Percentiles rank a stretch among this genome's conserved stretches.
phyloP scores from a whole-genome alignment of 768 basidiomycete species.

The Solioccasus polychromus region DNA sequence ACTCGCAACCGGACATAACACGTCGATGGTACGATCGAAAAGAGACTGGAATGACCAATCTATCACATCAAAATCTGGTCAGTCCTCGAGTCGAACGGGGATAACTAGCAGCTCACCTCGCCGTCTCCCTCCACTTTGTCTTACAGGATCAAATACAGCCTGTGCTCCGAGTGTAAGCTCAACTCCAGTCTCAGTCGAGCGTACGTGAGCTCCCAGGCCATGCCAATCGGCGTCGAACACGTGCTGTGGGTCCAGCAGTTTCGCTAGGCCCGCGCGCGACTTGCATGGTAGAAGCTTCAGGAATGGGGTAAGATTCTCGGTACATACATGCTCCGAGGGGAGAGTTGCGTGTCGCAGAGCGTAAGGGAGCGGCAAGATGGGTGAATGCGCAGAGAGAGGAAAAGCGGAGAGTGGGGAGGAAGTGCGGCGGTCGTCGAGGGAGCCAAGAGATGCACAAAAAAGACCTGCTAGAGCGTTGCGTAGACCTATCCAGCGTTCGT shows the following conservation, averaged over 20 bases:
- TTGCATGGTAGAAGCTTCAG: constrained; percentile 94
- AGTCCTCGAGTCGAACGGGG: neutral
- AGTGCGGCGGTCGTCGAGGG: constrained; percentile 71
- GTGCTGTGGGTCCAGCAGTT: constrained; percentile 77
- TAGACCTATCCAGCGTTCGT: constrained; percentile 78
- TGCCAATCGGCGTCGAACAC: constrained; percentile 93
- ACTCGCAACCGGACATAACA: constrained; percentile 66
- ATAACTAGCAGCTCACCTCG: constrained; percentile 46
- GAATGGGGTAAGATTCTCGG: constrained; percentile 96
- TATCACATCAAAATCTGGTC: constrained; percentile 25
- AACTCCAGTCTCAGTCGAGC: constrained; percentile 57
- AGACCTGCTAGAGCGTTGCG: constrained; percentile 89
- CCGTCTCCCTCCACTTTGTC: constrained; percentile 44
- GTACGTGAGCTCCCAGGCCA: constrained; percentile 77
- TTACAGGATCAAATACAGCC: constrained; percentile 75
- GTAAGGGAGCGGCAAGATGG: constrained; percentile 37
- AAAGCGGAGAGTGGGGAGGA: constrained; percentile 63
- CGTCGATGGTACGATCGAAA: constrained; percentile 65
- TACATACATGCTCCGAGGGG: constrained; percentile 89
- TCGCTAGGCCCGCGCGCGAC: constrained; percentile 78
- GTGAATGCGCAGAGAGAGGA: constrained; percentile 51
- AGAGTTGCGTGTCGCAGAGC: constrained; percentile 72
- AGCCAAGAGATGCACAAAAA: constrained; percentile 90
- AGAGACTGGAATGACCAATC: constrained; percentile 74
- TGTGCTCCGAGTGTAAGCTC: constrained; percentile 70